Evolutionary conservation across 192 early-diverging fungal species (phyloP).

Genomic region (Jimgerdemannia lactiflua): DNA sequence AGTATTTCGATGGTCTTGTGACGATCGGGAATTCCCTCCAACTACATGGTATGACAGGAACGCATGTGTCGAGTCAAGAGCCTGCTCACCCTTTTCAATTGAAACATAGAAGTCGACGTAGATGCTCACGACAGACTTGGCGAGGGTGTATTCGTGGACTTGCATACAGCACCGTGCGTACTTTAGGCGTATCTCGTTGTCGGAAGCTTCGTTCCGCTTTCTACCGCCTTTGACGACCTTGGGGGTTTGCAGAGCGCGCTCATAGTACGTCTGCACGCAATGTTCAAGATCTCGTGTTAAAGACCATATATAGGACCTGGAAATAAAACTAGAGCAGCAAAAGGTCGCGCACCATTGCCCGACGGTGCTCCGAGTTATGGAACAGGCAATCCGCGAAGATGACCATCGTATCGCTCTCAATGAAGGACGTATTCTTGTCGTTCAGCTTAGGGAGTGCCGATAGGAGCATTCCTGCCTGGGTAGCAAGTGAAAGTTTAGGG

Average conservation of each 20-base stretch:
- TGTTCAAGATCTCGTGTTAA: background rate
- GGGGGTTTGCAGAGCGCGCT: background rate
- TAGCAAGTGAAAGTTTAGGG: background rate
- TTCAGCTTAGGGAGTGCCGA: background rate
- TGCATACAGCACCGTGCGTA: background rate
- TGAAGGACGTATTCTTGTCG: conserved; percentile 3
- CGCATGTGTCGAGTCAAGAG: background rate
- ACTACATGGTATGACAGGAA: background rate
- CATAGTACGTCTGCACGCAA: background rate
- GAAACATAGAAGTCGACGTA: background rate
- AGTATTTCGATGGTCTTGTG: background rate
- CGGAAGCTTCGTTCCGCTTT: background rate
- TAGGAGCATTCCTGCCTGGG: background rate
- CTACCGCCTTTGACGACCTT: background rate
- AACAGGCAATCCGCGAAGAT: background rate
- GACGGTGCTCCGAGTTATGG: background rate
- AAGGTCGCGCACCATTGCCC: background rate
- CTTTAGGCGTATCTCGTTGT: background rate
- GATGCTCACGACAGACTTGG: background rate
- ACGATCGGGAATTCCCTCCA: background rate
- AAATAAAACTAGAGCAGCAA: background rate
- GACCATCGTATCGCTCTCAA: background rate
- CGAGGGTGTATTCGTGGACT: background rate
- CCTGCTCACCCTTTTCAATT: background rate
- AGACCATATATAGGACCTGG: background rate